A percentile compares a stretch with the other conserved stretches of the same genome.
phyloP scores from a whole-genome alignment of 345 rosid genomes.

The Erucastrum elatum region DNA sequence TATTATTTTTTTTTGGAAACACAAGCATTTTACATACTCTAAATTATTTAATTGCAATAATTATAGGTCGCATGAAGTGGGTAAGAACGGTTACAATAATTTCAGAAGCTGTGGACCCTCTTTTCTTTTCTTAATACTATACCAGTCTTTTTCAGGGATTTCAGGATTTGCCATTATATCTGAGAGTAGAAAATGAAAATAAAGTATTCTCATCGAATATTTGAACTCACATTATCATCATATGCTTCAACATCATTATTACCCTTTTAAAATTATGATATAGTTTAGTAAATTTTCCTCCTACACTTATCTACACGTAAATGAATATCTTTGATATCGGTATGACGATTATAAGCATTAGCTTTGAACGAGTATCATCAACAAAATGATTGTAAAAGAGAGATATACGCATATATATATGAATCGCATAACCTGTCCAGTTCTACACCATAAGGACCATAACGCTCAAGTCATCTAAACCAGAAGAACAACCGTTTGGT shows the following conservation, averaged over 20 bases:
- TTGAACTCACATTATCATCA: background rate
- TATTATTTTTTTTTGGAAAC: background rate
- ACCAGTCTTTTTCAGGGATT: background rate
- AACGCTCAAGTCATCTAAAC: background rate
- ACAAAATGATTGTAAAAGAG: background rate
- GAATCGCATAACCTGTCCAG: background rate
- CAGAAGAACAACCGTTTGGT: background rate
- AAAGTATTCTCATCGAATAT: background rate
- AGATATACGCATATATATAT: background rate
- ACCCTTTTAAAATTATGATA: background rate
- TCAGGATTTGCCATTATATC: slow-evolving; percentile 8
- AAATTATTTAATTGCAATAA: slow-evolving; percentile 4
- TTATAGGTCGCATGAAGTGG: slow-evolving; percentile 34
- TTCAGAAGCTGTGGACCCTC: slow-evolving; percentile 31
- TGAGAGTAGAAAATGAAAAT: background rate
- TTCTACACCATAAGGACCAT: background rate
- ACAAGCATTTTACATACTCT: background rate
- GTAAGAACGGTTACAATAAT: slow-evolving; percentile 42
- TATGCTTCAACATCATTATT: background rate
- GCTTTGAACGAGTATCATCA: background rate
- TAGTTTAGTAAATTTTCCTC: background rate
- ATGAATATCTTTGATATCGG: background rate
- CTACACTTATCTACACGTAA: background rate
- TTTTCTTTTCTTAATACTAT: slow-evolving; percentile 8
- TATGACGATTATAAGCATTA: background rate